A percentile compares a stretch with the other conserved stretches of the same genome.
These are phyloP conservation scores for Zymoseptoria brevis DNA, from an alignment of 2,329 filamentous ascomycete genomes.

Conservation along the genomic window DNA sequence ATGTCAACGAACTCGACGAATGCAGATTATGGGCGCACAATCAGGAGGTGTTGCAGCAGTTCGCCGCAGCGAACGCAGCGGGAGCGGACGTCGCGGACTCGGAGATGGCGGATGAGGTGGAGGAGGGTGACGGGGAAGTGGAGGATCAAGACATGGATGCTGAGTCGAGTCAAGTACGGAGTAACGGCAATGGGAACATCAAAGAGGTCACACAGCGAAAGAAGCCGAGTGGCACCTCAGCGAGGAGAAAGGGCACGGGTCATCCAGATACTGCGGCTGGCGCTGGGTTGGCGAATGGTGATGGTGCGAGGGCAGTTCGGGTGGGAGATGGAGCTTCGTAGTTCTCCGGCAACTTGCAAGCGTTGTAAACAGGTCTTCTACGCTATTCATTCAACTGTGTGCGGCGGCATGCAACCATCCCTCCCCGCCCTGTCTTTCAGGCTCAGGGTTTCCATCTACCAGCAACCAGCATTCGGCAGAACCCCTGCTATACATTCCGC, in stretches of 20 bases:
- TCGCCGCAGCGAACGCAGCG: conserved; percentile 4
- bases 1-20: conserved; percentile 81
- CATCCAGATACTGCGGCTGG: conserved; percentile 6
- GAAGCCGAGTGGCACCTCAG: conserved; percentile 4
- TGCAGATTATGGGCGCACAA: conserved; percentile 32
- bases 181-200: conserved; percentile 6
- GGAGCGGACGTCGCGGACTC: conserved; percentile 20
- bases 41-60: conserved; percentile 14
- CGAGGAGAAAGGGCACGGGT: conserved; percentile 4
- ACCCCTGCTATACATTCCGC: too few relatives aligned
- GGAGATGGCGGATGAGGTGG: conserved; percentile 26
- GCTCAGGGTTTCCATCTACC: too few relatives aligned
- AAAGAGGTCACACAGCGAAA: conserved; percentile 14
- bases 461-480: too few relatives aligned
- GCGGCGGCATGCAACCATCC: not conserved
- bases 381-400: not conserved
- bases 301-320: conserved; percentile 10
- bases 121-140: conserved; percentile 22
- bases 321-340: conserved; percentile 12
- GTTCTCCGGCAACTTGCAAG: not conserved
- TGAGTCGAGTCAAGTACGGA: conserved; percentile 1
- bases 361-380: not conserved
- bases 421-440: too few relatives aligned
- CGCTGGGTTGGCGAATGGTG: conserved; percentile 12
- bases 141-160: conserved; percentile 27